Conservation (phyloP, 164 flowering plant species). For the Platanus orientalis region DNA sequence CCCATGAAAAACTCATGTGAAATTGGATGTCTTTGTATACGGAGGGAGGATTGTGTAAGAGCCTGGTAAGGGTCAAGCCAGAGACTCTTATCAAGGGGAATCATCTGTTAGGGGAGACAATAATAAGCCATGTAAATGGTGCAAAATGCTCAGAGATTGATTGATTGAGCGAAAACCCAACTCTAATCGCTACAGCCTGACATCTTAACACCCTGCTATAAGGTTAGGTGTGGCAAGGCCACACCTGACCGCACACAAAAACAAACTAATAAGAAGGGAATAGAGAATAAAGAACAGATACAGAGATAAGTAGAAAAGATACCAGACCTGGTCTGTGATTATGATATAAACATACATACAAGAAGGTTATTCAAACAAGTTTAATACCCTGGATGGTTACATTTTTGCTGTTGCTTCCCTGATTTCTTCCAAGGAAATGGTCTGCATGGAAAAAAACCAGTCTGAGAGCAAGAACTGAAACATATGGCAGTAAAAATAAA, state of each 20-base stretch:
- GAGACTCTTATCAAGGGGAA: too few species aligned
- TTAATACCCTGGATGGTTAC: constrained; percentile 21
- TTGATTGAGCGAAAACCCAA: neutral
- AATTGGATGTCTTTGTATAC: too few species aligned
- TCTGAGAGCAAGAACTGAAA: neutral
- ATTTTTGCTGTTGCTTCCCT: constrained; percentile 65
- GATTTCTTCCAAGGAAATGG: constrained; percentile 71
- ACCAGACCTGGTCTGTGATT: neutral
- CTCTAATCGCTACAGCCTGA: neutral
- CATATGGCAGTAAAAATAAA: too few species aligned
- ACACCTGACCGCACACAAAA: neutral
- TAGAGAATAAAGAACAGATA: neutral
- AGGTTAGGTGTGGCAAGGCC: neutral
- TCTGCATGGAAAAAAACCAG: constrained; percentile 33
- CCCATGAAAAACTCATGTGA: too few species aligned
- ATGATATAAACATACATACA: constrained; percentile 19
- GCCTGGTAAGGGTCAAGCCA: neutral
- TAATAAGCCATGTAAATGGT: too few species aligned
- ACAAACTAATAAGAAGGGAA: neutral
- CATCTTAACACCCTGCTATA: neutral
- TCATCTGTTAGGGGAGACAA: neutral
- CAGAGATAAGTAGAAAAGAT: neutral
- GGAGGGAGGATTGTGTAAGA: too few species aligned
- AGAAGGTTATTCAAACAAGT: constrained; percentile 5
- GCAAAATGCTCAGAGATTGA: neutral